Evolutionary conservation across 306 rosid species (phyloP), one percentile per base, ranked within the genome.

Genomic region (Dryas drummondii): DNA sequence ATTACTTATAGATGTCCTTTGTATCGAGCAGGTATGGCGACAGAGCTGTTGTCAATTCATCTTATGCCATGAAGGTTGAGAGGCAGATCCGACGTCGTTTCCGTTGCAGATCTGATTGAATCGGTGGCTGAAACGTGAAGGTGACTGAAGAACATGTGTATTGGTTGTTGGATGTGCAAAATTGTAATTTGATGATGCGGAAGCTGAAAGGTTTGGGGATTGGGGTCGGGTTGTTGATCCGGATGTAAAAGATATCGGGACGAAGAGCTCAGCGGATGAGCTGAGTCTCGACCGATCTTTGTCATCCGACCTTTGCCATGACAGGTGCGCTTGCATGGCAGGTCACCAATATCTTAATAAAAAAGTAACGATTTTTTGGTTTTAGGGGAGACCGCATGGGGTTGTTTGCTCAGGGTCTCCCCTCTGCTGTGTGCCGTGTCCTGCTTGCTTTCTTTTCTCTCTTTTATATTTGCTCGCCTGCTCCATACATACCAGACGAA

Each of bases 261-360:
- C 40, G 66, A 68, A 52, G 3, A 32, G 15, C 61, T 85, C 77
- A 9, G 1, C 69, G 63, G 66, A 50, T 54, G 70, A 82, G 74
- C 42, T 14, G 49, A 42, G 58, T 63, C 76, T 79, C 57, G 87
- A 73, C 26, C 15, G 52, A 75, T 90, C 86, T 86, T 78, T 90
- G 91, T 90, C 87, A 82, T 90, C 91, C 90, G 98, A 84, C 96
- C 94, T 93, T 93, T 93, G 98, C 98, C 98, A 93, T 88, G 94
- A 9, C 91, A 77, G 96, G 98, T 90, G 98, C 91, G 98, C 96
- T 93, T 90, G 98, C 94, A 65, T 93, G 96, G 98, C 98, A 83
- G 96, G 98, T 90, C 98, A 88, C 61, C 48, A 15, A 75, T 64
- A 63, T 66, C 68, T 70, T 83, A 90, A 90, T 86, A 88, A 88